Evolutionary conservation across 305 asterid species (phyloP), one percentile per base, ranked within the genome.

Genomic region (Fraxinus xanthoxyloides): DNA sequence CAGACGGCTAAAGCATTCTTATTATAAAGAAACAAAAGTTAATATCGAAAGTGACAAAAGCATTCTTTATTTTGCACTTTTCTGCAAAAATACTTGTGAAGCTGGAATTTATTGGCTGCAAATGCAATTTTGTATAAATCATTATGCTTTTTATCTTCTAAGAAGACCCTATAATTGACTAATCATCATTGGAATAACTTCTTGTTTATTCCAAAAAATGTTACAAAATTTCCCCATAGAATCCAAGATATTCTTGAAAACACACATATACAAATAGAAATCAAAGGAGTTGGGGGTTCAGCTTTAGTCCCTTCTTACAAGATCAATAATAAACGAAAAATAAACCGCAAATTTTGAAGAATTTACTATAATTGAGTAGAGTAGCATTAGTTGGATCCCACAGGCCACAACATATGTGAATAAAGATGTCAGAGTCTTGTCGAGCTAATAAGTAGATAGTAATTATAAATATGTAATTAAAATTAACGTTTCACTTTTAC

Each of bases 11-110:
- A 90, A 90, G 91, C 82, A 80, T 72, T 77, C 69, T 86, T 85
- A 83, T 35, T 35, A 35, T 85, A 90, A 90, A 89, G 82, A 84
- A 92, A 82, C 87, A 84, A 91, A 91, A 91, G 91, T 83, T 69
- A 38, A 74, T 81, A 88, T 93, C 85, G 94, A 88, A 84, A 88
- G 82, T 85, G 86, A 88, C 90, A 88, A 92, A 94, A 92, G 97
- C 87, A 56, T 72, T 54, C 77, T 77, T 74, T 81, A 88, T 85
- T 88, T 75, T 54, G 43, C 34, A 78, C 89, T 87, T 89, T 87
- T 77, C 46, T 70, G 76, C 84, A 80, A 38, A 77, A 75, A 48
- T 67, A 32, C 77, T 79, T 83, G 85, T 86, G 89, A 87, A 87
- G 82, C 78, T 82, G 73, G 78, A 35, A 88, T 36, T 69, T 31